Percentiles rank a stretch among this genome's conserved stretches.
These are phyloP conservation scores for Sisymbrium altissimum DNA, from an alignment of 345 rosid species.

Conservation along the genomic window DNA sequence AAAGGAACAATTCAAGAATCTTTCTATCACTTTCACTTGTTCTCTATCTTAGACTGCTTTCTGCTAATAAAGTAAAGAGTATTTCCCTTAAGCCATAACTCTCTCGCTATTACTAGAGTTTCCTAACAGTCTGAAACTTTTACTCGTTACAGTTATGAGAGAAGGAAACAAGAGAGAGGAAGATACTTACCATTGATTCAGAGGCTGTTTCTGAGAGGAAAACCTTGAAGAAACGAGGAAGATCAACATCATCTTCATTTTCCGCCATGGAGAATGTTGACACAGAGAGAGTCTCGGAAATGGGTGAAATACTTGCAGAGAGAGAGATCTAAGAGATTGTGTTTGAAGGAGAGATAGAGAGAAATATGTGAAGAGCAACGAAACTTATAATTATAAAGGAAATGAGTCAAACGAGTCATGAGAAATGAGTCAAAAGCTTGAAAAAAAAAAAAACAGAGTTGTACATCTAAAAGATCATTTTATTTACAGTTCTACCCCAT, in stretches of 20 bases:
- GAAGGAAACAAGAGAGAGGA: neutral
- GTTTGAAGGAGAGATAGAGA: neutral
- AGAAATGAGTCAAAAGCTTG: neutral
- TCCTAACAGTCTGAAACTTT: neutral
- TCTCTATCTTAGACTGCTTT: neutral
- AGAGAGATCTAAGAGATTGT: neutral
- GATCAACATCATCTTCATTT: neutral
- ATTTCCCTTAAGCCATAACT: neutral
- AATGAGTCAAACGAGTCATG: constrained; percentile 9
- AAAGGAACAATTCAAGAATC: neutral
- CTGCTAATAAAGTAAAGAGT: neutral
- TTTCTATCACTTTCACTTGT: neutral
- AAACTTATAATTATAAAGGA: neutral
- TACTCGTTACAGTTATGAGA: neutral
- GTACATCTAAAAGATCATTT: neutral
- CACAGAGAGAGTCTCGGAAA: neutral
- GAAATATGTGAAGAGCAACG: neutral
- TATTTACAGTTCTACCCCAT: no score
- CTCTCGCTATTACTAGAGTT: neutral
- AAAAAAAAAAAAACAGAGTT: neutral
- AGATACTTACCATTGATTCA: constrained; percentile 13
- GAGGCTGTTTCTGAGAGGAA: constrained; percentile 15
- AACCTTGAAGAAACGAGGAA: constrained; percentile 30
- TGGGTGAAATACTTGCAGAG: neutral
- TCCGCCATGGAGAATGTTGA: constrained; percentile 5